These are phyloP conservation scores for Phytopythium oedochilum DNA, from an alignment of 352 stramenopile species.

Conservation along the genomic window DNA sequence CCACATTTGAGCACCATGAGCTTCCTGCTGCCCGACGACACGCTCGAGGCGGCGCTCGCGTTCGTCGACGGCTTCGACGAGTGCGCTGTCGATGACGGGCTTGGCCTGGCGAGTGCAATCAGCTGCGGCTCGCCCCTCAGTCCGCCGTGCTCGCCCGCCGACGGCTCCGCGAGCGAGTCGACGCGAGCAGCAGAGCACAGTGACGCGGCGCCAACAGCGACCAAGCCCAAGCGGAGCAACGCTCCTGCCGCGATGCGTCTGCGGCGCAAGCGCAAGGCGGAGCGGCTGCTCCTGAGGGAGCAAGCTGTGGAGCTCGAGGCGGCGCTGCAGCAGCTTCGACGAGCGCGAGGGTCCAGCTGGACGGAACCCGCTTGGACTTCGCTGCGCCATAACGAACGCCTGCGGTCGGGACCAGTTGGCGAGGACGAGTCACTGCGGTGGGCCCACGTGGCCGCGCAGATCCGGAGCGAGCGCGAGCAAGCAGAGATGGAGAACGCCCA, in stretches of 20 bases:
- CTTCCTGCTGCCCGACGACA: conserved; percentile 12
- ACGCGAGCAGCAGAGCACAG: too few relatives aligned
- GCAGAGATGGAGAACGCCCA: conserved; percentile 6
- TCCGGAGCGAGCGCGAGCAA: background rate
- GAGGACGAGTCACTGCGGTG: background rate
- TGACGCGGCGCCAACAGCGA: too few relatives aligned
- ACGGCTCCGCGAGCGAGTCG: too few relatives aligned
- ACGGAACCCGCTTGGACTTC: background rate
- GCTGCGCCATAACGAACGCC: background rate
- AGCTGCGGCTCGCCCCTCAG: too few relatives aligned
- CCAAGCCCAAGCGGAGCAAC: conserved; percentile 4
- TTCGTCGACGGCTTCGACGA: conserved; percentile 22
- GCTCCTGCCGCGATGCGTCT: conserved; percentile 3
- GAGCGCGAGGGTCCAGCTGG: background rate
- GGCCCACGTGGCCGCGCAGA: background rate
- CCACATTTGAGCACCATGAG: conserved; percentile 1
- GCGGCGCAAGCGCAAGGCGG: conserved; percentile 6
- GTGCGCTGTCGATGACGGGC: background rate
- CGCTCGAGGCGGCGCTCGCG: conserved; percentile 27
- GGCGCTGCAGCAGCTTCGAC: background rate
- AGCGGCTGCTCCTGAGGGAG: conserved; percentile 2
- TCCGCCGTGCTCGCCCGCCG: background rate
- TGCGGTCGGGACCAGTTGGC: background rate
- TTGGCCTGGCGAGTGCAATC: background rate
- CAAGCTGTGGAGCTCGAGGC: conserved; percentile 1